Percentiles rank a stretch among this genome's conserved stretches.
Evolutionary conservation across 2,329 filamentous ascomycete species (phyloP).

Genomic region (Ilyonectria robusta): DNA sequence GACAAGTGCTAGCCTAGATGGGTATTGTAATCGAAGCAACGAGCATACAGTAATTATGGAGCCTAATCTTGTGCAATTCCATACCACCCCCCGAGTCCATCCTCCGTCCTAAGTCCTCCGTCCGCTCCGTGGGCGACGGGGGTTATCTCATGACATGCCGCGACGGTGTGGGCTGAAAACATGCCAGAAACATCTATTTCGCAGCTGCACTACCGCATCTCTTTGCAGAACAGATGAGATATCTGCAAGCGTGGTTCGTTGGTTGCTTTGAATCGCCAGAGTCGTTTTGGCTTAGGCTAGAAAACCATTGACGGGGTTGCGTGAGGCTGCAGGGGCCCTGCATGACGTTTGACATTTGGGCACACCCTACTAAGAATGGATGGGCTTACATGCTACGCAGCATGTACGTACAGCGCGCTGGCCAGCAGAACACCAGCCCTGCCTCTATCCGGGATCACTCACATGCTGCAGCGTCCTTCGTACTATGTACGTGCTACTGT

Average conservation of each 20-base stretch:
- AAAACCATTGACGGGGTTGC: conserved; percentile 18
- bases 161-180: background rate
- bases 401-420: background rate
- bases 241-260: conserved; percentile 3
- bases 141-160: background rate
- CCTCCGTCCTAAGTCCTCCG: background rate
- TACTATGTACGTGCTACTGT: conserved; percentile 9
- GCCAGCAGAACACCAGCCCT: background rate
- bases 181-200: conserved; percentile 4
- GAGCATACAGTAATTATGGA: too few relatives aligned
- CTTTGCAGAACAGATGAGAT: conserved; percentile 4
- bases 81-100: background rate
- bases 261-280: conserved; percentile 1
- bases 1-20: too few relatives aligned
- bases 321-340: conserved; percentile 28
- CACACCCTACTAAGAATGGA: background rate
- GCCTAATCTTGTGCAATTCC: background rate
- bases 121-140: background rate
- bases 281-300: conserved; percentile 15
- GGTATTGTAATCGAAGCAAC: too few relatives aligned
- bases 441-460: conserved; percentile 2
- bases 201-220: conserved; percentile 7
- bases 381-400: conserved; percentile 8
- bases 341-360: conserved; percentile 28
- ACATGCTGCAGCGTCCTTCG: conserved; percentile 8